Evolutionary conservation across 306 rosid genomes (phyloP).

Genomic region (Herpetospermum pedunculosum): DNA sequence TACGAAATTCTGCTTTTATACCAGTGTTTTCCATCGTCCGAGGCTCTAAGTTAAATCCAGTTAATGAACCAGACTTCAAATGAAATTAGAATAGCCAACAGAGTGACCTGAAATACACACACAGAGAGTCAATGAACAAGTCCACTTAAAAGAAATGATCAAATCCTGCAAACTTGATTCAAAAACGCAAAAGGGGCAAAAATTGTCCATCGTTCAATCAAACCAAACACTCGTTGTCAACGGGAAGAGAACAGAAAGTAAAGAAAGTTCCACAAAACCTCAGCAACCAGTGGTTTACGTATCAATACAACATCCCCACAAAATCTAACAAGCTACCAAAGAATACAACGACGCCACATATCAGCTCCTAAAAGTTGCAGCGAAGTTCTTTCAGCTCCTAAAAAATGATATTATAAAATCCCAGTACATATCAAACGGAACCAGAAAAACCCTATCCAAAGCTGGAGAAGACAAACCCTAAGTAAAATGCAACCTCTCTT

Average conservation of each 20-base stretch:
- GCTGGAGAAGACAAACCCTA: not conserved
- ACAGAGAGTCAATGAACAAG: not conserved
- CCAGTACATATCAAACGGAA: not conserved
- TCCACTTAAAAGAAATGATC: not conserved
- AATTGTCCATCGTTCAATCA: not conserved
- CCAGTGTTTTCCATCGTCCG: conserved; percentile 22
- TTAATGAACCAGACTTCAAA: not conserved
- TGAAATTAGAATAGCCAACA: not conserved
- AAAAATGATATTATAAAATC: not conserved
- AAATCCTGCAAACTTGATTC: not conserved
- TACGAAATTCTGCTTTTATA: conserved; percentile 47
- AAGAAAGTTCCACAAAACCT: not conserved
- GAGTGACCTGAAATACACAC: conserved; percentile 1
- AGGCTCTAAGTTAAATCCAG: conserved; percentile 36
- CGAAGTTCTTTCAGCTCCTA: not conserved
- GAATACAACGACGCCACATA: not conserved
- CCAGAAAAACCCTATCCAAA: not conserved
- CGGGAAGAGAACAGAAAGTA: not conserved
- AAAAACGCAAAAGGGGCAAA: not conserved
- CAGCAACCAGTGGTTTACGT: not conserved
- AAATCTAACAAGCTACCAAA: not conserved
- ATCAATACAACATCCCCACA: not conserved
- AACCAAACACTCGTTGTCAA: not conserved
- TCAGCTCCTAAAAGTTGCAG: not conserved
- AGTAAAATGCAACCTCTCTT: not conserved